These are phyloP conservation scores for Punctularia strigosozonata DNA, from an alignment of 768 basidiomycete species.

Conservation along the genomic window DNA sequence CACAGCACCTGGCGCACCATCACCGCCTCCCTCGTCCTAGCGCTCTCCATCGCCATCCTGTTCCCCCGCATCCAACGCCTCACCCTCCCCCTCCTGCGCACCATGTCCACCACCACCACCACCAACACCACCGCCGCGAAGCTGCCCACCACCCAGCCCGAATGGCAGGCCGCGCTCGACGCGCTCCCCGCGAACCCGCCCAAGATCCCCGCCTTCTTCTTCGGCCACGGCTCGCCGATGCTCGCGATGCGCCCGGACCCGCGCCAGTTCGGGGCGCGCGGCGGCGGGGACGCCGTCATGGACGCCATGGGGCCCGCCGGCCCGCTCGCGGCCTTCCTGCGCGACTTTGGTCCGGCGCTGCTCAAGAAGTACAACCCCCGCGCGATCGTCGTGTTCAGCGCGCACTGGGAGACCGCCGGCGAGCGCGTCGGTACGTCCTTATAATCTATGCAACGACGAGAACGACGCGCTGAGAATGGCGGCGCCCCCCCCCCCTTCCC, in stretches of 20 bases:
- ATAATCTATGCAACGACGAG: too few relatives aligned
- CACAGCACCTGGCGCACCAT: constrained; percentile 11
- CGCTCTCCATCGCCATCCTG: not conserved
- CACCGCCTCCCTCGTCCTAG: constrained; percentile 2
- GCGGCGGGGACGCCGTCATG: constrained; percentile 5
- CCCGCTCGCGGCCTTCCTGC: constrained; percentile 47
- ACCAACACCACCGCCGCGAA: constrained; percentile 4
- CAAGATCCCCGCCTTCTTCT: constrained; percentile 69
- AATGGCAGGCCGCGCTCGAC: constrained; percentile 43
- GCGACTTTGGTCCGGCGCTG: constrained; percentile 52
- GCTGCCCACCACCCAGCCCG: constrained; percentile 23
- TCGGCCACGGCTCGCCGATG: constrained; percentile 56
- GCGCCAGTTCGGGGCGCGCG: too few relatives aligned
- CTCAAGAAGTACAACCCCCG: constrained; percentile 64
- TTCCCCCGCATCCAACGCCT: constrained; percentile 8
- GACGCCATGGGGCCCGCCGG: constrained; percentile 34
- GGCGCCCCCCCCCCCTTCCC: too few relatives aligned
- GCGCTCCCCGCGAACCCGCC: constrained; percentile 41
- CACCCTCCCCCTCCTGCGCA: constrained; percentile 2
- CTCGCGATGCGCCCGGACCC: constrained; percentile 25
- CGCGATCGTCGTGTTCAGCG: constrained; percentile 74
- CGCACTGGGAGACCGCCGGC: constrained; percentile 64
- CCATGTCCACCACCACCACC: constrained; percentile 5
- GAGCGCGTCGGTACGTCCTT: too few relatives aligned
- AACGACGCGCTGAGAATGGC: too few relatives aligned